These are phyloP conservation scores for Catharanthus roseus DNA, from an alignment of 257 asterid genomes.

Conservation along the genomic window DNA sequence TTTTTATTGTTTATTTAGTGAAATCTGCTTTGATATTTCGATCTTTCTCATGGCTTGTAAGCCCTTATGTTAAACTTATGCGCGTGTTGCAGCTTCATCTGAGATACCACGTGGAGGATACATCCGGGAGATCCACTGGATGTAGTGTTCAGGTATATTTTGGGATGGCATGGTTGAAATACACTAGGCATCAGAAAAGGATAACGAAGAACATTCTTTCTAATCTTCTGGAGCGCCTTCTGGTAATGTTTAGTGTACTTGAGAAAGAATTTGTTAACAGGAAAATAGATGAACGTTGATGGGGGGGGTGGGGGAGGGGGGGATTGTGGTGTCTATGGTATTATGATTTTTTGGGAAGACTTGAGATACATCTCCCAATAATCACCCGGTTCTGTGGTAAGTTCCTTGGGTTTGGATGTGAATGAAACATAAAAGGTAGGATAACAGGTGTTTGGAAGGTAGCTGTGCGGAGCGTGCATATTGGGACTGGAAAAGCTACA, in stretches of 20 bases:
- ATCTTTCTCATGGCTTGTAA: not conserved
- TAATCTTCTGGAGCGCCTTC: slow-evolving; percentile 72
- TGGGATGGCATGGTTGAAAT: slow-evolving; percentile 83
- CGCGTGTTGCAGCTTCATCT: slow-evolving; percentile 79
- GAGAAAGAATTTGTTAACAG: slow-evolving; percentile 84
- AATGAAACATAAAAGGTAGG: not conserved
- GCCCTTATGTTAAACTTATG: not conserved
- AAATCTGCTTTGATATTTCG: not conserved
- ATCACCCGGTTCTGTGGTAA: not conserved
- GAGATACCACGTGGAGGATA: slow-evolving; percentile 77
- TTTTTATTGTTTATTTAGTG: not conserved
- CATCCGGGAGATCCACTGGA: slow-evolving; percentile 61
- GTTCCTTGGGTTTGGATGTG: not conserved
- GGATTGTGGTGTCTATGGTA: too few relatives aligned
- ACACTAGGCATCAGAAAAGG: slow-evolving; percentile 67
- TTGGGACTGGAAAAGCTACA: not conserved
- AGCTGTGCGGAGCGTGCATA: not conserved
- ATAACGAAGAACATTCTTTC: slow-evolving; percentile 66
- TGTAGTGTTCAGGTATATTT: slow-evolving; percentile 74
- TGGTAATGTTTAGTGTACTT: slow-evolving; percentile 65
- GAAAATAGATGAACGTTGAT: slow-evolving; percentile 14
- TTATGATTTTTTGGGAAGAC: not conserved
- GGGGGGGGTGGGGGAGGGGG: not conserved
- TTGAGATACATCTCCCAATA: not conserved
- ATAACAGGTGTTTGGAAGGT: not conserved